Percentiles rank a stretch among this genome's conserved stretches.
Evolutionary conservation across 768 basidiomycete species (phyloP).

Genomic region (Tulasnella calospora): DNA sequence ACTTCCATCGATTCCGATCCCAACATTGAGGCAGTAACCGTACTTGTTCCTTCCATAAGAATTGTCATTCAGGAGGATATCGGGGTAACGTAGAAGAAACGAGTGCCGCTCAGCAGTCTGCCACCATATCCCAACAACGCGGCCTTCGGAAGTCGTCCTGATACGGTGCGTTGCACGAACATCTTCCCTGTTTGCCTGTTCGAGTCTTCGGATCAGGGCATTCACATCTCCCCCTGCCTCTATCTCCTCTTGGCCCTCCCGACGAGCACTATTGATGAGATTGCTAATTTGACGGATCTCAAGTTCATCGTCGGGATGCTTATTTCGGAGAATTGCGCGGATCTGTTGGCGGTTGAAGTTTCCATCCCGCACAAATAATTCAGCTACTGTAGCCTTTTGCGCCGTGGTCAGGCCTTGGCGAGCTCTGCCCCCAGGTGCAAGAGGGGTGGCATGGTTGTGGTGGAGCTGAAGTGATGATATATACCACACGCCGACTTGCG

Average conservation of each 20-base stretch:
- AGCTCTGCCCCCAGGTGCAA: too few relatives aligned
- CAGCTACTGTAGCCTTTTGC: too few relatives aligned
- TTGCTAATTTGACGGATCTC: constrained; percentile 13
- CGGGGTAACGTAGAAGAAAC: not conserved
- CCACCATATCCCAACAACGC: too few relatives aligned
- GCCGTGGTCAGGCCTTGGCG: too few relatives aligned
- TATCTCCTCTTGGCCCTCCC: not conserved
- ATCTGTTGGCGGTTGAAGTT: constrained; percentile 24
- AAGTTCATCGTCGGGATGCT: not conserved
- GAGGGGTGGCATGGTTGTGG: too few relatives aligned
- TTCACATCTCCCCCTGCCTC: constrained; percentile 16
- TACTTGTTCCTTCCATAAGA: constrained; percentile 16
- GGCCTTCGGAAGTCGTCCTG: too few relatives aligned
- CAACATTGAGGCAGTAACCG: constrained; percentile 7
- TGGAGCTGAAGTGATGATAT: too few relatives aligned
- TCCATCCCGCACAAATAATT: too few relatives aligned
- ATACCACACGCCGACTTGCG: too few relatives aligned
- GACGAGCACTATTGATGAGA: not conserved
- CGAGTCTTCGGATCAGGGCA: not conserved
- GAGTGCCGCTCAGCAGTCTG: too few relatives aligned
- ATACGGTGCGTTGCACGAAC: too few relatives aligned
- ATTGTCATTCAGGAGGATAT: constrained; percentile 22
- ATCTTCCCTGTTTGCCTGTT: constrained; percentile 3
- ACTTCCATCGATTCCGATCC: not conserved
- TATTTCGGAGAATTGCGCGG: constrained; percentile 21